Percentiles rank a stretch among this genome's conserved stretches.
These are phyloP conservation scores for Citrus sinensis DNA, from an alignment of 345 rosid genomes.

Conservation along the genomic window DVS_A1.0 CM039169.1:170501-171000, in stretches of 20 bases:
- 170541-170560: not conserved
- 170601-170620: not conserved
- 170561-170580: not conserved
- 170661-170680: not conserved
- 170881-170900: conserved; percentile 74
- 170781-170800: conserved; percentile 51
- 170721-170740: not conserved
- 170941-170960: conserved; percentile 47
- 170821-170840: conserved; percentile 69
- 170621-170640: not conserved
- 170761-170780: conserved; percentile 36
- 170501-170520: not conserved
- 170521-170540: not conserved
- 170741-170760: conserved; percentile 1
- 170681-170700: not conserved
- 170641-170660: not conserved
- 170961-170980: conserved; percentile 57
- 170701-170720: not conserved
- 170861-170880: conserved; percentile 56
- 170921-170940: conserved; percentile 62
- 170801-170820: conserved; percentile 70
- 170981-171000: conserved; percentile 56
- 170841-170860: conserved; percentile 61
- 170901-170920: conserved; percentile 67
- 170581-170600: conserved; percentile 12